Evolutionary conservation across 2,329 filamentous ascomycete genomes (phyloP).

Genomic region (Cercospora canescens): DNA sequence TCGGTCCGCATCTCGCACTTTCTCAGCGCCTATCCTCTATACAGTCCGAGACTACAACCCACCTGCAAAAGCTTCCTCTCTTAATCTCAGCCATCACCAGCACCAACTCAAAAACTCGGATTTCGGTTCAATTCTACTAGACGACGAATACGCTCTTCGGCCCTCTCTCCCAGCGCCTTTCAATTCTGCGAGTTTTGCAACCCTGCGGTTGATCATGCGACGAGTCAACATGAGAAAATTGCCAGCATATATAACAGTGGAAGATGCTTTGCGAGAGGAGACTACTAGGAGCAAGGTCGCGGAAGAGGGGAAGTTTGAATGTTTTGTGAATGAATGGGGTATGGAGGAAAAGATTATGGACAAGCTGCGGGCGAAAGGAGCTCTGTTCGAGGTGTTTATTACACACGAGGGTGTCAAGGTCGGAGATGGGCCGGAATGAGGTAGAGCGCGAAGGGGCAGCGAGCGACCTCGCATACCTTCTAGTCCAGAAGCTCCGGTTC

Average conservation of each 20-base stretch:
- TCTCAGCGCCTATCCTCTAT: conserved; percentile 32
- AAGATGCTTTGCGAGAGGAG: conserved; percentile 40
- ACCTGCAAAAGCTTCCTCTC: conserved; percentile 6
- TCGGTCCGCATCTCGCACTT: conserved; percentile 15
- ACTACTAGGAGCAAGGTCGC: conserved; percentile 40
- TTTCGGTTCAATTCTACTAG: not conserved
- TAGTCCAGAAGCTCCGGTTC: not conserved
- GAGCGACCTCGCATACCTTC: not conserved
- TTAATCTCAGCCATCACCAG: not conserved
- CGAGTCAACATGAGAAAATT: conserved; percentile 40
- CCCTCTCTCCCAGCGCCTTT: conserved; percentile 35
- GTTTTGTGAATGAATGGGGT: conserved; percentile 31
- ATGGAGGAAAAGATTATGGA: conserved; percentile 27
- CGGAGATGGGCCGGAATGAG: conserved; percentile 17
- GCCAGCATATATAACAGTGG: conserved; percentile 38
- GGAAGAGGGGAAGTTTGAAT: conserved; percentile 37
- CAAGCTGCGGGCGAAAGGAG: conserved; percentile 20
- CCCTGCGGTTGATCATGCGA: conserved; percentile 37
- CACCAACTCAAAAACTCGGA: conserved; percentile 3
- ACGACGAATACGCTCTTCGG: conserved; percentile 18
- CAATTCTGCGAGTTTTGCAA: conserved; percentile 24
- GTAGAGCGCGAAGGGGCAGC: not conserved
- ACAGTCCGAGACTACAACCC: conserved; percentile 24
- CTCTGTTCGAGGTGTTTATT: conserved; percentile 30
- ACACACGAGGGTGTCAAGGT: conserved; percentile 23